Conservation (phyloP, 2,329 filamentous ascomycete genomes). For the Fusarium nygamai region DNA sequence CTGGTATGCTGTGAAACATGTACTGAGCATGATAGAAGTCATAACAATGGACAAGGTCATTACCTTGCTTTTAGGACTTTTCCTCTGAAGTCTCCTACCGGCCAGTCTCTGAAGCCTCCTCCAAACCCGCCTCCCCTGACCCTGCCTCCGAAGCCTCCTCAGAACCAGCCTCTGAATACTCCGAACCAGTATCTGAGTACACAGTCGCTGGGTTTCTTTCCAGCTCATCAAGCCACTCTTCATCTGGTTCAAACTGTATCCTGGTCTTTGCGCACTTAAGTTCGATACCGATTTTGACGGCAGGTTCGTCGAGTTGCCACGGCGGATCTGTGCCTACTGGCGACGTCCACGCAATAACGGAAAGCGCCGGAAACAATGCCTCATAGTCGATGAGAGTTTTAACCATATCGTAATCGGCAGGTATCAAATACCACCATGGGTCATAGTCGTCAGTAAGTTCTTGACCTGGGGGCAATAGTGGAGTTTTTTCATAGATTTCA, state of each 20-base stretch:
- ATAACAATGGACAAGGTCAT: not conserved
- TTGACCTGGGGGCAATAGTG: not conserved
- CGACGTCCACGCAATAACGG: not conserved
- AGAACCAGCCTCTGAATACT: not conserved
- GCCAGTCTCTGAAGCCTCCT: not conserved
- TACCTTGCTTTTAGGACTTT: fast-evolving
- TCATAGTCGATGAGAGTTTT: not conserved
- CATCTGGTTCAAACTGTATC: not conserved
- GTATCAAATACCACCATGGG: not conserved
- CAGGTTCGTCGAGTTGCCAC: not conserved
- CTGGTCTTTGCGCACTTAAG: not conserved
- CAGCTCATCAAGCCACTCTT: not conserved
- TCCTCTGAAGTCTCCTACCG: not conserved
- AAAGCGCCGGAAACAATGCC: not conserved
- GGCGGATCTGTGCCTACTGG: not conserved
- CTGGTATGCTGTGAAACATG: not conserved
- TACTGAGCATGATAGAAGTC: not conserved
- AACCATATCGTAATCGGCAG: not conserved
- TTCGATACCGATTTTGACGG: not conserved
- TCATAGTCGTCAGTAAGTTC: not conserved
- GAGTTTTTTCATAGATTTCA: not conserved
- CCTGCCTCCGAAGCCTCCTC: not conserved
- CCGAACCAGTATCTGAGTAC: not conserved
- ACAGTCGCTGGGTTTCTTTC: not conserved
- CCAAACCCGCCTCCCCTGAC: no score